A percentile compares a stretch with the other conserved stretches of the same genome.
Evolutionary conservation across 192 early-diverging fungal genomes (phyloP).

Genomic region (Chytriomyces hyalinus): DNA sequence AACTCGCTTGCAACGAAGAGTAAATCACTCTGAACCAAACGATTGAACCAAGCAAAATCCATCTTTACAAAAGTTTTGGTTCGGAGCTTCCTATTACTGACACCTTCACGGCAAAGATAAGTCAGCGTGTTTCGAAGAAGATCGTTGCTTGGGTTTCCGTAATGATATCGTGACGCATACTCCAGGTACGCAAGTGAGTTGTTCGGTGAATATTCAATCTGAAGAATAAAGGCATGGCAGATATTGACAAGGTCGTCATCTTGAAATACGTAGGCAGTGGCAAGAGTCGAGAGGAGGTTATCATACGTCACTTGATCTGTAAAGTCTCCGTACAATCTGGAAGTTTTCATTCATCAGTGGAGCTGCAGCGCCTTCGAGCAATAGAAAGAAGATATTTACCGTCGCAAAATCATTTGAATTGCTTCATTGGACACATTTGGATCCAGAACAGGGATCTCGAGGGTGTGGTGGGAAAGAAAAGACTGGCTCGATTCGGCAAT

Average conservation of each 20-base stretch:
- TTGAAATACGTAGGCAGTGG: conserved; percentile 21
- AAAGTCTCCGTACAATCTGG: conserved; percentile 33
- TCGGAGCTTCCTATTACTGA: conserved; percentile 12
- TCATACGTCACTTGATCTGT: conserved; percentile 17
- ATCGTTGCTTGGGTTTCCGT: conserved; percentile 8
- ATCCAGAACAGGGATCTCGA: conserved; percentile 16
- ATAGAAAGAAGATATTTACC: neutral
- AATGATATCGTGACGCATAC: conserved; percentile 23
- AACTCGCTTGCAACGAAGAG: conserved; percentile 23
- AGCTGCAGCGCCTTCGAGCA: no score
- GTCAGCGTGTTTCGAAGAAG: conserved; percentile 15
- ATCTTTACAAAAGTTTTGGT: conserved; percentile 25
- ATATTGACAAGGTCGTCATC: neutral
- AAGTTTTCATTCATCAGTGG: neutral
- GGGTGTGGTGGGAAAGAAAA: neutral
- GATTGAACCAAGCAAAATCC: conserved; percentile 26
- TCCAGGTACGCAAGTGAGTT: conserved; percentile 21
- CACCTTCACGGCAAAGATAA: conserved; percentile 23
- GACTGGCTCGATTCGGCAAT: neutral
- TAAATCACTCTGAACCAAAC: conserved; percentile 26
- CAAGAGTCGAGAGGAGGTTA: conserved; percentile 21
- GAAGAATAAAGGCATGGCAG: conserved; percentile 21
- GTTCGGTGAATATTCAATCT: conserved; percentile 7
- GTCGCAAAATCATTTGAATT: conserved; percentile 23
- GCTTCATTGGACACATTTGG: conserved; percentile 22